These are phyloP conservation scores for Calocera cornea DNA, from an alignment of 768 basidiomycete genomes.

Conservation along the genomic window DNA sequence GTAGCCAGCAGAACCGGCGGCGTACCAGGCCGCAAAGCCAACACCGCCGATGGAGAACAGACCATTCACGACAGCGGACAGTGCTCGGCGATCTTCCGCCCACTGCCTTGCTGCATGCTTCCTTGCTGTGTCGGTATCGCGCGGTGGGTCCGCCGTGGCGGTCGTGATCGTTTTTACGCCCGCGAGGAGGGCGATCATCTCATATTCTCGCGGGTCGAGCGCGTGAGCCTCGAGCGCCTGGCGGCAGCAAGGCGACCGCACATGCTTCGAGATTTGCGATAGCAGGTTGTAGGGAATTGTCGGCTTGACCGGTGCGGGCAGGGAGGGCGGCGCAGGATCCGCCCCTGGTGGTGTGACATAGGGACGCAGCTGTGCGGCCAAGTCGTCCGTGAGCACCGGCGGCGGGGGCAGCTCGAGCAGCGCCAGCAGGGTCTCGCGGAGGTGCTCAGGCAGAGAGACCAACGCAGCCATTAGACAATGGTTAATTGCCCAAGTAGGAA, in stretches of 20 bases:
- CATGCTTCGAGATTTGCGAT: slow-evolving; percentile 51
- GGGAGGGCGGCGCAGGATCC: slow-evolving; percentile 5
- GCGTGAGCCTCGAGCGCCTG: slow-evolving; percentile 30
- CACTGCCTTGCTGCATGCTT: slow-evolving; percentile 32
- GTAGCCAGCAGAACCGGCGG: slow-evolving; percentile 49
- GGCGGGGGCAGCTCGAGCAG: slow-evolving; percentile 36
- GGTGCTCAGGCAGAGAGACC: slow-evolving; percentile 50
- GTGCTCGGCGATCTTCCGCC: slow-evolving; percentile 45
- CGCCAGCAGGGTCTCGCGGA: slow-evolving; percentile 36
- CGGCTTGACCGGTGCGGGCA: neutral
- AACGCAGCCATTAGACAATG: neutral
- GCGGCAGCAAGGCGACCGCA: slow-evolving; percentile 39
- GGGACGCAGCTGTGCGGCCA: slow-evolving; percentile 30
- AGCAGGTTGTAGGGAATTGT: slow-evolving; percentile 51
- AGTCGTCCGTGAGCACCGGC: slow-evolving; percentile 28
- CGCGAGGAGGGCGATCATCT: slow-evolving; percentile 62
- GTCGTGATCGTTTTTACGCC: slow-evolving; percentile 51
- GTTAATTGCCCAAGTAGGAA: neutral
- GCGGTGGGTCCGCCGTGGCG: slow-evolving; percentile 46
- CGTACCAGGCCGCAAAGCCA: slow-evolving; percentile 61
- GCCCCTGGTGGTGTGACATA: slow-evolving; percentile 16
- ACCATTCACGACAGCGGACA: slow-evolving; percentile 57
- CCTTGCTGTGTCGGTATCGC: slow-evolving; percentile 34
- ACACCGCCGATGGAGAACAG: slow-evolving; percentile 54
- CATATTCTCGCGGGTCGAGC: slow-evolving; percentile 42